Evolutionary conservation across 148 eudicot species (phyloP).

Genomic region (Chenopodium berlandieri): DNA sequence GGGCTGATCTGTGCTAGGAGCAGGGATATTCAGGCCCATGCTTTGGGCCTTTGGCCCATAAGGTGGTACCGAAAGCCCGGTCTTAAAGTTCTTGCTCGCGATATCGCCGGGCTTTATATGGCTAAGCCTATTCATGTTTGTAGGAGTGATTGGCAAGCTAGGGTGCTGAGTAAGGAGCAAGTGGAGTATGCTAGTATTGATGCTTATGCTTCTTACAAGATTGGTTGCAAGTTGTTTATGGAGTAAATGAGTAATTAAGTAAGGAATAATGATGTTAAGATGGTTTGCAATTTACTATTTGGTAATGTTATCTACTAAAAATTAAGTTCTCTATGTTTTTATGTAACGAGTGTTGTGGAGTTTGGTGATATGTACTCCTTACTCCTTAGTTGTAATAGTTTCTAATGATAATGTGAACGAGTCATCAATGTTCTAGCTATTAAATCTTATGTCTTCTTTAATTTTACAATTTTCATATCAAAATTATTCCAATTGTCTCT

Average conservation of each 20-base stretch:
- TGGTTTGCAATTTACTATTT: background rate
- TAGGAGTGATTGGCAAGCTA: slow-evolving; percentile 68
- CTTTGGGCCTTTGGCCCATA: slow-evolving; percentile 27
- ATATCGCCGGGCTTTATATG: slow-evolving; percentile 41
- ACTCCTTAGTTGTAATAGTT: no score
- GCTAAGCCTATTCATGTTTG: slow-evolving; percentile 57
- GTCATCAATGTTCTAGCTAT: no score
- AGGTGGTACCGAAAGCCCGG: slow-evolving; percentile 41
- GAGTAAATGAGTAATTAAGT: background rate
- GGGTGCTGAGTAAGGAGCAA: slow-evolving; percentile 43
- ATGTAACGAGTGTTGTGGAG: no score
- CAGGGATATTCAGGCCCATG: slow-evolving; percentile 35
- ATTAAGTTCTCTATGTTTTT: no score
- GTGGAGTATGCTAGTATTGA: slow-evolving; percentile 77
- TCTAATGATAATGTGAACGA: no score
- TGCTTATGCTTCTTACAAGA: slow-evolving; percentile 66
- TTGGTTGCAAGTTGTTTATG: slow-evolving; percentile 36
- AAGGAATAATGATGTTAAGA: background rate
- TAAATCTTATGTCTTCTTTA: no score
- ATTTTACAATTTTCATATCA: no score
- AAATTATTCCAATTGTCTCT: no score
- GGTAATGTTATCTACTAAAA: no score
- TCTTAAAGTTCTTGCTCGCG: slow-evolving; percentile 53
- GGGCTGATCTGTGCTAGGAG: slow-evolving; percentile 34
- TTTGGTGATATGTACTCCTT: no score